Percentiles rank a stretch among this genome's conserved stretches.
These are phyloP conservation scores for Aurantiochytrium sp. DNA, from an alignment of 108 stramenopile genomes.

Conservation along the genomic window DNA sequence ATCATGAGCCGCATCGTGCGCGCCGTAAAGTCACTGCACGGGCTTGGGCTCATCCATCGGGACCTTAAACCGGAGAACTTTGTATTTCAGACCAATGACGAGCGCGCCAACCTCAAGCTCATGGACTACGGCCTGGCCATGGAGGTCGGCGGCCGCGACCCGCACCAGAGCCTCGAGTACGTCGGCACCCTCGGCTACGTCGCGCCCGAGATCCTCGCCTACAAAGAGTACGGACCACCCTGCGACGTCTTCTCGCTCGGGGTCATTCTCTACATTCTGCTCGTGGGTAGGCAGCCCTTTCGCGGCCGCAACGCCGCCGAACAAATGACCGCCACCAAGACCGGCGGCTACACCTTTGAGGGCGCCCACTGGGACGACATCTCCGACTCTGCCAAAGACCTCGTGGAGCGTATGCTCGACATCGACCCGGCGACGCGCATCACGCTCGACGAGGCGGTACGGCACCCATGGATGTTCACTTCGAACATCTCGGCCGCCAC, in stretches of 20 bases:
- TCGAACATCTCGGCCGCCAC: not conserved
- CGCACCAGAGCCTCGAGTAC: conserved; percentile 51
- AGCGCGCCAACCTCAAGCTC: conserved; percentile 49
- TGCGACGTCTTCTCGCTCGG: conserved; percentile 92
- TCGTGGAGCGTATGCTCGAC: conserved; percentile 2
- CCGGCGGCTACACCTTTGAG: not conserved
- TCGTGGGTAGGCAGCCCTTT: conserved; percentile 73
- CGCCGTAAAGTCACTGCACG: conserved; percentile 18
- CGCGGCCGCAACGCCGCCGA: not conserved
- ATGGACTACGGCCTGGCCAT: conserved; percentile 59
- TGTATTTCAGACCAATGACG: conserved; percentile 28
- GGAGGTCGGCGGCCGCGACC: conserved; percentile 4
- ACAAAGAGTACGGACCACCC: conserved; percentile 34
- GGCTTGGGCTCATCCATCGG: conserved; percentile 38
- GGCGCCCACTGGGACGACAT: not conserved
- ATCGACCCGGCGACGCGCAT: not conserved
- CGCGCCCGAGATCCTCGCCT: conserved; percentile 34
- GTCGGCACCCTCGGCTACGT: conserved; percentile 74
- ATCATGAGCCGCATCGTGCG: conserved; percentile 26
- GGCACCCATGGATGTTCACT: not conserved
- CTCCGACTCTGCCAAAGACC: not conserved
- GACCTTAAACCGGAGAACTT: conserved; percentile 52
- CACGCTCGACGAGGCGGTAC: not conserved
- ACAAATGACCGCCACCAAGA: not conserved
- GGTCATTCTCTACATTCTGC: conserved; percentile 86